These are phyloP conservation scores for Phytophthora sp. DNA, from an alignment of 352 stramenopile genomes.

Conservation along the genomic window DNA sequence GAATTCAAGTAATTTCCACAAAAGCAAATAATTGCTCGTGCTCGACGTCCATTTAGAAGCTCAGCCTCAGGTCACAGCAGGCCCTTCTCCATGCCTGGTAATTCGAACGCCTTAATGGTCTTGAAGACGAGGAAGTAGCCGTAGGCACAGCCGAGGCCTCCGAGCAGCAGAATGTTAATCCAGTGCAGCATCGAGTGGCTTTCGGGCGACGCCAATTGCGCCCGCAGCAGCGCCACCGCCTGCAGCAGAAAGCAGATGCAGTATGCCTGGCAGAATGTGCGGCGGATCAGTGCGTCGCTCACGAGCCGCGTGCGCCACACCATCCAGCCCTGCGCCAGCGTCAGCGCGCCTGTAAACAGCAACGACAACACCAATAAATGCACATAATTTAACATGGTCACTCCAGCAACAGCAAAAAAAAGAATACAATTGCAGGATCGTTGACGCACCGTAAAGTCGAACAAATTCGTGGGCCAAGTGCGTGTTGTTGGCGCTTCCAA, in stretches of 20 bases:
- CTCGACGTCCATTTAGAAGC: background rate
- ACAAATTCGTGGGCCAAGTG: constrained; percentile 89
- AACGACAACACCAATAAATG: background rate
- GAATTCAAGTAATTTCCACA: constrained; percentile 27
- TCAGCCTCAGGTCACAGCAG: constrained; percentile 43
- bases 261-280: constrained; percentile 90
- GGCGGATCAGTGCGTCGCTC: constrained; percentile 82
- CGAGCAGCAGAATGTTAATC: constrained; percentile 82
- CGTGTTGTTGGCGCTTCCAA: constrained; percentile 78
- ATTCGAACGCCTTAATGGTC: constrained; percentile 89
- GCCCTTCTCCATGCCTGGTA: constrained; percentile 68
- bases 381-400: background rate
- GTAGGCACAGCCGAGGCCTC: constrained; percentile 67
- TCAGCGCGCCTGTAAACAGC: constrained; percentile 60
- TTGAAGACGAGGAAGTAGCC: constrained; percentile 89
- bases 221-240: constrained; percentile 69
- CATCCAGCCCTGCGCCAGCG: constrained; percentile 84
- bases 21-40: constrained; percentile 6
- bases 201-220: constrained; percentile 72
- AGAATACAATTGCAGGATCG: background rate
- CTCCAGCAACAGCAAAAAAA: background rate
- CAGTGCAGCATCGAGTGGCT: constrained; percentile 85
- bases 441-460: constrained; percentile 73
- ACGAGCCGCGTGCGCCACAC: constrained; percentile 88
- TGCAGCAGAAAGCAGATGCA: constrained; percentile 89